Evolutionary conservation across 352 stramenopile species (phyloP).

Genomic region (Globisporangium paddicum): DNA sequence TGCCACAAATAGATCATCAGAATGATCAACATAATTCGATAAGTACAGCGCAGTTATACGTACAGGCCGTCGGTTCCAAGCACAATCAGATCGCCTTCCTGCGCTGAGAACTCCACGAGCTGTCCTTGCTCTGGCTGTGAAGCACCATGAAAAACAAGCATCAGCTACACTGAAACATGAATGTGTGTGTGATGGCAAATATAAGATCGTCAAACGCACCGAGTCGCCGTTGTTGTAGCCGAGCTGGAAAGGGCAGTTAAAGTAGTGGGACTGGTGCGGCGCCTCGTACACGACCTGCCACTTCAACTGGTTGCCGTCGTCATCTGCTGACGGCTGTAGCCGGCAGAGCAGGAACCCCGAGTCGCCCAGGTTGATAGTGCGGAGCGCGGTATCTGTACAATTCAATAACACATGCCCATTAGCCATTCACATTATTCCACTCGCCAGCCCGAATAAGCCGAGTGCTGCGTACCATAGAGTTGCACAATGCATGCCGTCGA

Average conservation of each 20-base stretch:
- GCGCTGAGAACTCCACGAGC: constrained; percentile 77
- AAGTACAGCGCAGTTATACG: constrained; percentile 24
- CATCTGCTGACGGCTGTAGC: constrained; percentile 26
- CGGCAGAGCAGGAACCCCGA: constrained; percentile 92
- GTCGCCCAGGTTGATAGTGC: constrained; percentile 92
- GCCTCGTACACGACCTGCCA: constrained; percentile 88
- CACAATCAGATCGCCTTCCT: constrained; percentile 90
- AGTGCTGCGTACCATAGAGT: constrained; percentile 41
- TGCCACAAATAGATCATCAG: not conserved
- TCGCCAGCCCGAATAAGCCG: not conserved
- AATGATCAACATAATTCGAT: too few species aligned
- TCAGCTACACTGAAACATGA: not conserved
- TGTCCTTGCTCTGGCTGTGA: constrained; percentile 86
- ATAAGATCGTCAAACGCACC: constrained; percentile 23
- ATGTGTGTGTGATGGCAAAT: not conserved
- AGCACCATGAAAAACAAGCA: constrained; percentile 4
- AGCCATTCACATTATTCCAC: not conserved
- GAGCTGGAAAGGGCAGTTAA: constrained; percentile 96
- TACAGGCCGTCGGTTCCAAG: constrained; percentile 93
- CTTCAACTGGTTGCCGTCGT: constrained; percentile 19
- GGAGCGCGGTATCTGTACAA: constrained; percentile 43
- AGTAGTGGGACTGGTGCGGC: constrained; percentile 93
- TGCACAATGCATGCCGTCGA: constrained; percentile 85
- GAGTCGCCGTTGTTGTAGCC: constrained; percentile 88
- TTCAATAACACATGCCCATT: not conserved